Conservation (phyloP, 371 early-diverging fungal species). For the Syncephalastrum monosporum region DNA sequence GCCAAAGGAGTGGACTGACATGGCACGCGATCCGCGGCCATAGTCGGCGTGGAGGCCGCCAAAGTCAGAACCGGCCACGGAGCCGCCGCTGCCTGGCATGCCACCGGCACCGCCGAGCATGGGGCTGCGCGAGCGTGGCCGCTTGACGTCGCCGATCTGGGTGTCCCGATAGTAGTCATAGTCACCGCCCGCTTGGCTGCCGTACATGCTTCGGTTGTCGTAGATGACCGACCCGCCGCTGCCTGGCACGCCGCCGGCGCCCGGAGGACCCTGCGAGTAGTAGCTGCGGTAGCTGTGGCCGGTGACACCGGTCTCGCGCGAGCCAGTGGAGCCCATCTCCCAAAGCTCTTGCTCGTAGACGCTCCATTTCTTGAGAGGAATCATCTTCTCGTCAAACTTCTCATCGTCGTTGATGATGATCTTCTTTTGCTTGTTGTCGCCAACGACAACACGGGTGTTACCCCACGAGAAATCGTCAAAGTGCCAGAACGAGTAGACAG, state of each 20-base stretch:
- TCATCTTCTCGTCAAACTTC: conserved; percentile 81
- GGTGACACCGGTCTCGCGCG: conserved; percentile 53
- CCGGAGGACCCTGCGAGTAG: conserved; percentile 27
- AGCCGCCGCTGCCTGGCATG: conserved; percentile 11
- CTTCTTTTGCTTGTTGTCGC: conserved; percentile 70
- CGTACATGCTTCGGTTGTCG: conserved; percentile 44
- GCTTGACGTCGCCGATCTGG: conserved; percentile 22
- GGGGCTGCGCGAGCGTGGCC: conserved; percentile 35
- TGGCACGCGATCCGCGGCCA: conserved; percentile 24
- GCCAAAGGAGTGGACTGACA: conserved; percentile 48
- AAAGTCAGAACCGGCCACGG: conserved; percentile 20
- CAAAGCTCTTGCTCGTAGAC: conserved; percentile 88
- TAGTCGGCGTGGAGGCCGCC: conserved; percentile 15
- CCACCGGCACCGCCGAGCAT: conserved; percentile 8
- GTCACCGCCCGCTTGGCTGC: conserved; percentile 45
- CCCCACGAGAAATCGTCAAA: conserved; percentile 95
- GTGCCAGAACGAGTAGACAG: conserved; percentile 86
- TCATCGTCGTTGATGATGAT: conserved; percentile 63
- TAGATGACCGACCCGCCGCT: conserved; percentile 32
- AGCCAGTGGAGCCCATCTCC: conserved; percentile 65
- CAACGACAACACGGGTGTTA: conserved; percentile 81
- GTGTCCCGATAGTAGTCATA: conserved; percentile 53
- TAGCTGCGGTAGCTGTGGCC: conserved; percentile 40
- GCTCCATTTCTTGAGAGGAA: conserved; percentile 91
- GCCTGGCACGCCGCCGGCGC: conserved; percentile 7